phyloP scores from a whole-genome alignment of 768 basidiomycete species.

The Leccinum boreale region DNA sequence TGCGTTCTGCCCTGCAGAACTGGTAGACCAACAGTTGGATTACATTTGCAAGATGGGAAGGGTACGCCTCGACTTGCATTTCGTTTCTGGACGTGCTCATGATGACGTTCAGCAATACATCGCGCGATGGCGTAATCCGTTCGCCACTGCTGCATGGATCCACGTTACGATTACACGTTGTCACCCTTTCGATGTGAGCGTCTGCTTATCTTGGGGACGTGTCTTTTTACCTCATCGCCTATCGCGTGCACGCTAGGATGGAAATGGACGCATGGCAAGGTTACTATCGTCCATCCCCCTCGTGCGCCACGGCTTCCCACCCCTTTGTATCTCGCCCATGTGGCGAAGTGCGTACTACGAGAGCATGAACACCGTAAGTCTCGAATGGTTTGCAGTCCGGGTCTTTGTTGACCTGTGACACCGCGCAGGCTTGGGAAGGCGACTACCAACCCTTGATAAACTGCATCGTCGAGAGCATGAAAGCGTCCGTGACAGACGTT shows the following conservation, averaged over 20 bases:
- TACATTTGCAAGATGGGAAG: constrained; percentile 35
- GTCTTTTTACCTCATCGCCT: neutral
- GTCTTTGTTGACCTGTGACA: neutral
- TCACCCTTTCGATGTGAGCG: constrained; percentile 34
- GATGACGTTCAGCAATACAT: constrained; percentile 31
- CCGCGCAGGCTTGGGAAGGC: constrained; percentile 31
- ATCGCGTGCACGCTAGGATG: constrained; percentile 20
- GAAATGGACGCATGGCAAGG: constrained; percentile 35
- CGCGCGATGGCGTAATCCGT: constrained; percentile 36
- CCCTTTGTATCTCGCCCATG: constrained; percentile 27
- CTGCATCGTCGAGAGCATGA: constrained; percentile 29
- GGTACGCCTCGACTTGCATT: constrained; percentile 10
- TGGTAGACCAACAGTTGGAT: constrained; percentile 32
- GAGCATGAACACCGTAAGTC: constrained; percentile 31
- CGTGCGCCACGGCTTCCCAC: constrained; percentile 31
- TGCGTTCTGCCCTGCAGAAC: constrained; percentile 29
- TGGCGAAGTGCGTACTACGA: constrained; percentile 28
- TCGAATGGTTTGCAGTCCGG: neutral
- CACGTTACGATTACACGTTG: constrained; percentile 34
- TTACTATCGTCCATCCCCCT: constrained; percentile 35
- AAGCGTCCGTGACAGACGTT: constrained; percentile 23
- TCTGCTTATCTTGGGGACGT: neutral
- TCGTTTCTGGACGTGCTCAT: neutral
- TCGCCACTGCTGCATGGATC: constrained; percentile 35
- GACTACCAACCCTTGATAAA: constrained; percentile 32